phyloP scores from a whole-genome alignment of 495 filamentous ascomycete genomes.

The Penicillium pancosmium region DNA sequence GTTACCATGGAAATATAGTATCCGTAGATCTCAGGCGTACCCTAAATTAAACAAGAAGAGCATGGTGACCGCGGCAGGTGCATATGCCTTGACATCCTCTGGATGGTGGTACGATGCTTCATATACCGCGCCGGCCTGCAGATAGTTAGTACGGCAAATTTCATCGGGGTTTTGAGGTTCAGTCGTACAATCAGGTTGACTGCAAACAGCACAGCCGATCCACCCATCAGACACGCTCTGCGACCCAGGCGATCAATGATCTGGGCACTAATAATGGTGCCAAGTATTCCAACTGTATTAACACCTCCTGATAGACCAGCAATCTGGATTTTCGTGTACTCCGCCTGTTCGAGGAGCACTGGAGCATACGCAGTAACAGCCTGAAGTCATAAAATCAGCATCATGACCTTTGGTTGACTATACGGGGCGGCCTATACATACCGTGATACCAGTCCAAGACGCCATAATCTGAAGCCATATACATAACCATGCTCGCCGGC shows the following conservation, averaged over 20 bases:
- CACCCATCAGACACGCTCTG: slow-evolving; percentile 46
- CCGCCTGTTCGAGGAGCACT: slow-evolving; percentile 44
- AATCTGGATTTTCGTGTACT: slow-evolving; percentile 46
- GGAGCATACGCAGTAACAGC: slow-evolving; percentile 47
- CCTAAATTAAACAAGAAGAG: slow-evolving; percentile 57
- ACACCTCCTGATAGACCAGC: slow-evolving; percentile 55
- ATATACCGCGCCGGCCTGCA: slow-evolving; percentile 42
- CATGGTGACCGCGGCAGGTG: slow-evolving; percentile 53
- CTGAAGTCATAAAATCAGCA: slow-evolving; percentile 15
- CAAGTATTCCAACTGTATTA: slow-evolving; percentile 57
- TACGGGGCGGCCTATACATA: slow-evolving; percentile 17
- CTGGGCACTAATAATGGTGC: slow-evolving; percentile 57
- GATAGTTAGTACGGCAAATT: slow-evolving; percentile 4
- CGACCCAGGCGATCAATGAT: slow-evolving; percentile 55
- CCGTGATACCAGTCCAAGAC: slow-evolving; percentile 54
- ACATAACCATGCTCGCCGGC: slow-evolving; percentile 50
- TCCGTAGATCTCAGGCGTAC: slow-evolving; percentile 18
- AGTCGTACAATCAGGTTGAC: slow-evolving; percentile 39
- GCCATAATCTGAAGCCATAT: slow-evolving; percentile 59
- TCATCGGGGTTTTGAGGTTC: not conserved
- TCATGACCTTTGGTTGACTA: not conserved
- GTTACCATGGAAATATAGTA: not conserved
- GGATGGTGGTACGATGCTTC: slow-evolving; percentile 38
- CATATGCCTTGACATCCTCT: slow-evolving; percentile 35
- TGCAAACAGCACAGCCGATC: slow-evolving; percentile 32